Base-by-base conservation (phyloP, 371 early-diverging fungal genomes). In the Smittium culicis region DNA sequence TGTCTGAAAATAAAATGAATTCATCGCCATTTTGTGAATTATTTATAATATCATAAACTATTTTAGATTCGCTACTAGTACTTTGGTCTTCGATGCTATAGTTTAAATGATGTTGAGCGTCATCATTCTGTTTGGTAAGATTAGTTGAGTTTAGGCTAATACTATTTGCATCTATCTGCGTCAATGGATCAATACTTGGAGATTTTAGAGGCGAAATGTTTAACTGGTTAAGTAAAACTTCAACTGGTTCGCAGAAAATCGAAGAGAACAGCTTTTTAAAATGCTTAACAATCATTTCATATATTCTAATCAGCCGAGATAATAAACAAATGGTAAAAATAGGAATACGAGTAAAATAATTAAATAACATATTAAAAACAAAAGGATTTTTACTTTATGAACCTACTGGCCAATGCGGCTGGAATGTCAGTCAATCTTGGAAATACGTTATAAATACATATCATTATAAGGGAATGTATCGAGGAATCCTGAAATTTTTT, bases 361-460 rank as follows among this genome's bases (percentile, higher is more conserved):
- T 33, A 30, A 5, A n/a, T 5, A 29, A 32, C 24, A 32, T 62
- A 8, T 62, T 62, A 62, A 16, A 29, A 62, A 34, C 3, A 2
- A 32, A 32, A 34, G 31, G 3, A 24, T n/a, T n/a, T 2, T 63
- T 64, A 35, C 65, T 64, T 64, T 34, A 32, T 64, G 16, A 64
- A 27, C 34, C 17, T 32, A 16, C n/a, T 29, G 16, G 65, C 34
- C 28, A 64, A 16, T 25, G 30, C 8, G 16, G 14, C 11, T 11
- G 35, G 65, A 20, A 35, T 35, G 30, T 32, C 65, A n/a, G 54
- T 2, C 34, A 34, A 24, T 28, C 20, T 32, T 31, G 65, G 65
- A 5, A 64, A 34, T 32, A 54, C 54, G 54, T 32, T 64, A 34
- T 25, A 29, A 20, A 64, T 11, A 35, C 35, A 35, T 11, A 32